Conservation (phyloP, 1,284 basidiomycete species). For the Clitocybe nebularis region DNA sequence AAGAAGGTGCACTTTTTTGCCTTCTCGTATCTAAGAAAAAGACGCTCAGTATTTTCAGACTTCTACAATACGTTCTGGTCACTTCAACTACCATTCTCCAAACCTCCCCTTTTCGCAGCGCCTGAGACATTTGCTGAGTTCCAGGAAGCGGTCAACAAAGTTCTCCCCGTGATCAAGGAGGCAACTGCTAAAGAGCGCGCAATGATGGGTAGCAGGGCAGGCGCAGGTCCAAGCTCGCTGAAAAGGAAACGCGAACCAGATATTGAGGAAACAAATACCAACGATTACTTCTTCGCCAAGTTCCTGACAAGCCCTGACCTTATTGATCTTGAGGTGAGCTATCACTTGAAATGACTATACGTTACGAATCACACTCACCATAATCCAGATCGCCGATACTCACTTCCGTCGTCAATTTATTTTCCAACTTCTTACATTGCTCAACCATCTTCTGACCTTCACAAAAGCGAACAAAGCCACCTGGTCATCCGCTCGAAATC, state of each 20-base stretch:
- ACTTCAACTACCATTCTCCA: conserved; percentile 74
- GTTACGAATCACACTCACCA: conserved; percentile 6
- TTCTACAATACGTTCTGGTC: conserved; percentile 87
- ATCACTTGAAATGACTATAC: neutral
- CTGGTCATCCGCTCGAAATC: conserved; percentile 61
- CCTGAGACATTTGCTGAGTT: conserved; percentile 56
- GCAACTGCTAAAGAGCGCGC: conserved; percentile 80
- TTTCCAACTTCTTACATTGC: conserved; percentile 80
- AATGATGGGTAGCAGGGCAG: conserved; percentile 69
- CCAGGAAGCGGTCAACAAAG: conserved; percentile 63
- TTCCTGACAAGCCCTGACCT: conserved; percentile 85
- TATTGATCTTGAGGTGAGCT: conserved; percentile 78
- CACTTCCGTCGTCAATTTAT: conserved; percentile 90
- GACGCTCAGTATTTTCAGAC: conserved; percentile 37
- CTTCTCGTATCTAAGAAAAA: neutral
- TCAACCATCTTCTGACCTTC: conserved; percentile 77
- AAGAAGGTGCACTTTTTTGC: conserved; percentile 49
- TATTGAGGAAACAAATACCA: conserved; percentile 42
- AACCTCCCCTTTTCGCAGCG: conserved; percentile 59
- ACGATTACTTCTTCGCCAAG: conserved; percentile 88
- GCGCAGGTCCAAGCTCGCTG: conserved; percentile 34
- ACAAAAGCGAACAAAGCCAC: conserved; percentile 63
- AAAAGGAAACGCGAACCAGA: conserved; percentile 67
- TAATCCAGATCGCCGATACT: conserved; percentile 73
- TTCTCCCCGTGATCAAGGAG: conserved; percentile 75